Base-by-base conservation (phyloP, 306 rosid genomes). In the Fragaria vesca region DNA sequence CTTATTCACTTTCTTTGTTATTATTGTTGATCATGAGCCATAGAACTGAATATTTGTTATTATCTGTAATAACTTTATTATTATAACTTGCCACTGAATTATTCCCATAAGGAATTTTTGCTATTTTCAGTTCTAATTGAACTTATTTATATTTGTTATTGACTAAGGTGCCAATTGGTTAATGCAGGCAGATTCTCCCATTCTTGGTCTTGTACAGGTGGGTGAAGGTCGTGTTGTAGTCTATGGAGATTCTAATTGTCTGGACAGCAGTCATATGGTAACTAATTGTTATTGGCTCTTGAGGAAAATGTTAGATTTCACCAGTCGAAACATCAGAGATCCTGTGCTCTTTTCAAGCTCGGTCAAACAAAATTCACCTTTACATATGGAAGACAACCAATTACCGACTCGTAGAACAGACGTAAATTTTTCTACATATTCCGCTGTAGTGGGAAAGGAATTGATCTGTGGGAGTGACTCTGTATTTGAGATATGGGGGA, bases 221-320 rank as follows among this genome's bases (percentile, higher is more conserved):
- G 96, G 86, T 20, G 83, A 86, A 79, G 97, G 97, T 78, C 97
- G 96, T 28, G 74, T 95, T 68, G 93, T 92, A 16, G 97, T 95
- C 47, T 95, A 93, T 74, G 99, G 99, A 71, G 99, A 95, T 82
- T 95, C 99, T 66, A 95, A 93, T 86, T 95, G 99, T 81, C 85
- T 95, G 87, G 97, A 93, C 77, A 87, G 99, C 81, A 95, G 99
- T 75, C 99, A 96, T 79, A 96, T 96, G 99, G 94, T 96, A 55
- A 91, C 98, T 1, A 91, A 96, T 83, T 96, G 99, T 81, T 91
- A 90, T 83, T 78, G 89, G 85, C 97, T 96, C 68, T 78, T 93
- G 82, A 88, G 83, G 81, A 91, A 90, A 85, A 89, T 95, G 45
- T 86, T 95, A 57, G 97, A 93, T 68, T 95, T 93, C 80, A 95